Percentiles rank a stretch among this genome's conserved stretches.
Conservation (phyloP, 805 yeast species). For the Kazachstania africana region DNA sequence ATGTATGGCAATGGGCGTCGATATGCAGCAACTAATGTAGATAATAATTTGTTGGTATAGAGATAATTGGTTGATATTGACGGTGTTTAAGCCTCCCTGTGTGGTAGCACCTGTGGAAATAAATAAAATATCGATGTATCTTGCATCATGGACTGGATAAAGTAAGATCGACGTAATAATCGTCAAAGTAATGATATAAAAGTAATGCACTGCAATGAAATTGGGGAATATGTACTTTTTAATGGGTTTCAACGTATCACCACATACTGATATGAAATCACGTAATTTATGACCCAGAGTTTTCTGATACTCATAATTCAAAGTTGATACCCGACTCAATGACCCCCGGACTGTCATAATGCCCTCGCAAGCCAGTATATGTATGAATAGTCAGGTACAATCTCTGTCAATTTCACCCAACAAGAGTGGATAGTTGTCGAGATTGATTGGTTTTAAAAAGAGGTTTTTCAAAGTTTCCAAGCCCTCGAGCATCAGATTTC, state of each 20-base stretch:
- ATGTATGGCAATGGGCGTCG: constrained; percentile 86
- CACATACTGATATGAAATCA: constrained; percentile 27
- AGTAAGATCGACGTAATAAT: constrained; percentile 64
- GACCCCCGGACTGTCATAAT: too few relatives aligned
- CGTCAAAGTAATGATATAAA: constrained; percentile 48
- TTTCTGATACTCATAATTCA: constrained; percentile 26
- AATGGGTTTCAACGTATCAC: constrained; percentile 25
- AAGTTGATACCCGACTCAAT: too few relatives aligned
- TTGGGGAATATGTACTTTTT: constrained; percentile 31
- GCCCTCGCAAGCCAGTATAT: too few relatives aligned
- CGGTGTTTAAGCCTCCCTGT: constrained; percentile 85
- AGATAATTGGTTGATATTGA: constrained; percentile 49
- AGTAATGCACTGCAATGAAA: constrained; percentile 54
- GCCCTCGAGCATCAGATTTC: too few relatives aligned
- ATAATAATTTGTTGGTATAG: constrained; percentile 74
- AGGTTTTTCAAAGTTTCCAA: too few relatives aligned
- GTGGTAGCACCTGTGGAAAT: constrained; percentile 68
- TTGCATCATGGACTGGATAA: constrained; percentile 55
- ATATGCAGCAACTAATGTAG: constrained; percentile 47
- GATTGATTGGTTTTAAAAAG: too few relatives aligned
- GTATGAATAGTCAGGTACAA: too few relatives aligned
- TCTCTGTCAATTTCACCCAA: too few relatives aligned
- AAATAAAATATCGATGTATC: constrained; percentile 73
- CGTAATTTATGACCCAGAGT: constrained; percentile 31
- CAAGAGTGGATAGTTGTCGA: too few relatives aligned